Percentiles rank a stretch among this genome's conserved stretches.
phyloP scores from a whole-genome alignment of 768 basidiomycete genomes.

The Lactarius evosmus region DNA sequence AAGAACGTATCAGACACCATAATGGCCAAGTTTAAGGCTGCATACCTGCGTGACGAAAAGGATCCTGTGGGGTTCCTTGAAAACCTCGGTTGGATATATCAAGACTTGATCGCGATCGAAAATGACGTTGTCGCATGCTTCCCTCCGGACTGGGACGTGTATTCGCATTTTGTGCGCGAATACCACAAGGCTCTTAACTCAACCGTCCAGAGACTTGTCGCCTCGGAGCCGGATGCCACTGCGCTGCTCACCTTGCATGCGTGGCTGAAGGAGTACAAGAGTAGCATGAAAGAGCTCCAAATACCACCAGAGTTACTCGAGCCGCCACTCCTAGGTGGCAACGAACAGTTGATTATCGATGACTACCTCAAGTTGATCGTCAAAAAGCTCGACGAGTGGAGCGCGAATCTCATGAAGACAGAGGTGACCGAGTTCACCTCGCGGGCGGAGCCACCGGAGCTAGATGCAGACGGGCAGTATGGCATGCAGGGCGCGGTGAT shows the following conservation, averaged over 20 bases:
- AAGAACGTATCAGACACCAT: conserved; percentile 80
- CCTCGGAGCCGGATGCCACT: conserved; percentile 81
- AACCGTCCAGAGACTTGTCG: conserved; percentile 66
- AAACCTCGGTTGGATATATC: conserved; percentile 84
- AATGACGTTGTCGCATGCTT: conserved; percentile 88
- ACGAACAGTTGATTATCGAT: conserved; percentile 90
- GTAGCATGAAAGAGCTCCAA: conserved; percentile 91
- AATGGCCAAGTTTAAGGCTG: conserved; percentile 62
- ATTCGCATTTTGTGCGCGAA: conserved; percentile 75
- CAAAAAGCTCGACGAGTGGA: conserved; percentile 96
- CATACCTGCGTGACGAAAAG: conserved; percentile 57
- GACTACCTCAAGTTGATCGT: conserved; percentile 93
- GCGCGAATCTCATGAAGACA: conserved; percentile 86
- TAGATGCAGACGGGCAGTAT: conserved; percentile 85
- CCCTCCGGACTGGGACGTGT: conserved; percentile 89
- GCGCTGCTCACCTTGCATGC: conserved; percentile 80
- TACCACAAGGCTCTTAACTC: conserved; percentile 85
- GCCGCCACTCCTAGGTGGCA: conserved; percentile 91
- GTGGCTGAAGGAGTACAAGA: conserved; percentile 95
- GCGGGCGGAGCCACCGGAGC: conserved; percentile 82
- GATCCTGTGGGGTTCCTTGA: conserved; percentile 74
- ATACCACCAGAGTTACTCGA: conserved; percentile 77
- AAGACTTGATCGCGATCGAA: conserved; percentile 92
- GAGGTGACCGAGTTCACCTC: conserved; percentile 82
- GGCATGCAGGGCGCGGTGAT: conserved; percentile 89